These are phyloP conservation scores for Talaromyces pinophilus DNA, from an alignment of 2,329 filamentous ascomycete genomes.

Conservation along the genomic window DNA sequence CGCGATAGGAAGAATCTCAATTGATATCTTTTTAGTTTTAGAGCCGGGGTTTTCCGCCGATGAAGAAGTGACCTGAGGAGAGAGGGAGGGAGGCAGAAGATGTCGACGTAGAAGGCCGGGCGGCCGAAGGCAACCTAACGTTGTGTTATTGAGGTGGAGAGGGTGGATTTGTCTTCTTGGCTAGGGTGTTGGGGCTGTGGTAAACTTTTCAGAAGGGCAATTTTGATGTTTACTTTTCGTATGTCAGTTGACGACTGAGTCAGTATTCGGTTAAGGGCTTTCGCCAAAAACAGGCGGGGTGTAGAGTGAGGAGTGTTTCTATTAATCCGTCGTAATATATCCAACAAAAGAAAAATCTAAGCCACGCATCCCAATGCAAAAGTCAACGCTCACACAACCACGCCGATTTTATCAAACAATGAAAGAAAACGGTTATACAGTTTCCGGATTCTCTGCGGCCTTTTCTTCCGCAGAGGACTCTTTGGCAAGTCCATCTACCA, in stretches of 20 bases:
- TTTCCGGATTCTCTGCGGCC: neutral
- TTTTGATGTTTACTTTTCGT: neutral
- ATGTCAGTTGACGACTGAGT: neutral
- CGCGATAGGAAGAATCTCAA: constrained; percentile 6
- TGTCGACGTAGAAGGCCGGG: constrained; percentile 29
- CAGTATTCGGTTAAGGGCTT: neutral
- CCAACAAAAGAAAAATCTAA: neutral
- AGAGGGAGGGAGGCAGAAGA: constrained; percentile 18
- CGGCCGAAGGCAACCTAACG: constrained; percentile 25
- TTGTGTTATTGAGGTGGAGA: constrained; percentile 26
- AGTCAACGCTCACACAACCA: constrained; percentile 6
- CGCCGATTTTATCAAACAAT: neutral
- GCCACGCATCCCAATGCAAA: constrained; percentile 5
- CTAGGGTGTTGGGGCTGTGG: constrained; percentile 11
- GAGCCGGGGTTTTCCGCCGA: neutral
- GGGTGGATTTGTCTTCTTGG: constrained; percentile 3
- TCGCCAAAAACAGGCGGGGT: neutral
- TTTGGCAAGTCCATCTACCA: neutral
- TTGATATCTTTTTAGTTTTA: neutral
- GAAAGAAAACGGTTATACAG: neutral
- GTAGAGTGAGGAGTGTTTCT: neutral
- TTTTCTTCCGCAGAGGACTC: neutral
- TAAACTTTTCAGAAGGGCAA: constrained; percentile 17
- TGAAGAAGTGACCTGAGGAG: neutral
- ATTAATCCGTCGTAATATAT: neutral